These are phyloP conservation scores for Tuber microsphaerosporum DNA, from an alignment of 495 filamentous ascomycete genomes.

Conservation along the genomic window DNA sequence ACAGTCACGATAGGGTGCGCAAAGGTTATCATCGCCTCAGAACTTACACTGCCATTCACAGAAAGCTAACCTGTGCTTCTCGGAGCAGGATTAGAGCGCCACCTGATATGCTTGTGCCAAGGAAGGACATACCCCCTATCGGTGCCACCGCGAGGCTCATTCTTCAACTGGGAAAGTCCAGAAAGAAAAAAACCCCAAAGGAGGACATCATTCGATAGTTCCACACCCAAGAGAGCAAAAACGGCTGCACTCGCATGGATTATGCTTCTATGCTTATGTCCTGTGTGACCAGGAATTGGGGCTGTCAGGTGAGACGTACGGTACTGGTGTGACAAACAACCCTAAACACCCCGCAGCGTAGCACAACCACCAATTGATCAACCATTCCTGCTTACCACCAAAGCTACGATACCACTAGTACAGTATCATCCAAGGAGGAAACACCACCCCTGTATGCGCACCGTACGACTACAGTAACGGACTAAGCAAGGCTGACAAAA, in stretches of 20 bases:
- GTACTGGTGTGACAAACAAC: not conserved
- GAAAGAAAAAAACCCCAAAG: not conserved
- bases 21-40: not conserved
- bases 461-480: not conserved
- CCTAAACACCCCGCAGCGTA: not conserved
- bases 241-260: not conserved
- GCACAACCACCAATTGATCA: too few species aligned
- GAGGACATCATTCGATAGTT: not conserved
- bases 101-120: too few species aligned
- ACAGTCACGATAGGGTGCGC: not conserved
- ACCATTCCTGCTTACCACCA: not conserved
- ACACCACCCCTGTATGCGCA: not conserved
- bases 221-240: not conserved
- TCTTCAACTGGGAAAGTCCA: not conserved
- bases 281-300: not conserved
- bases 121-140: not conserved
- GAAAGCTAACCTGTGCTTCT: not conserved
- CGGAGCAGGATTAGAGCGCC: too few species aligned
- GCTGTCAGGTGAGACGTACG: not conserved
- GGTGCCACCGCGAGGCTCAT: not conserved
- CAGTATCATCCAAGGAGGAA: not conserved
- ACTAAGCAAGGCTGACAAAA: not conserved
- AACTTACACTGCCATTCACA: not conserved
- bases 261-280: not conserved
- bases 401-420: not conserved